These are phyloP conservation scores for Fusarium napiforme DNA, from an alignment of 2,329 filamentous ascomycete genomes.

Conservation along the genomic window DNA sequence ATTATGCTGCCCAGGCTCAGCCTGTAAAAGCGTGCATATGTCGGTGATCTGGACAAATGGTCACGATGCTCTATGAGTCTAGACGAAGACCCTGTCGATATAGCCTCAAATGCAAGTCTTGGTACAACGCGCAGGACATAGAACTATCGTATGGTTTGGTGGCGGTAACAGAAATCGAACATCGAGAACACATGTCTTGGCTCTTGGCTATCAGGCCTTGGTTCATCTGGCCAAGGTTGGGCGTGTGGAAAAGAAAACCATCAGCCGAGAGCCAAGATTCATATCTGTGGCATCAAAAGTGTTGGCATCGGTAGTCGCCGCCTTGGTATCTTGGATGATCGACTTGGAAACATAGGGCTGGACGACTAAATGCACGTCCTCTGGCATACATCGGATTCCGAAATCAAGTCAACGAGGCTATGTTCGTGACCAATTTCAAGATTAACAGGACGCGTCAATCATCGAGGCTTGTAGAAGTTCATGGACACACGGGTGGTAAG, in stretches of 20 bases:
- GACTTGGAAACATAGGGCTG: conserved; percentile 18
- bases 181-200: conserved; percentile 14
- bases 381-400: conserved; percentile 9
- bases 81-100: background rate
- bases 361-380: background rate
- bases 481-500: background rate
- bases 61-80: background rate
- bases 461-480: conserved; percentile 19
- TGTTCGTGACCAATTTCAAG: background rate
- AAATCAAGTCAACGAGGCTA: background rate
- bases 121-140: background rate
- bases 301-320: conserved; percentile 31
- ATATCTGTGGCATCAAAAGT: background rate
- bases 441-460: conserved; percentile 18
- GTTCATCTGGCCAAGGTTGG: background rate
- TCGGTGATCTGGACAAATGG: background rate
- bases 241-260: background rate
- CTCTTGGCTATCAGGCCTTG: background rate
- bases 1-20: conserved; percentile 1
- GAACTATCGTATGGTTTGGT: background rate
- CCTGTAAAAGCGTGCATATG: background rate
- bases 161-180: conserved; percentile 6
- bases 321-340: conserved; percentile 30
- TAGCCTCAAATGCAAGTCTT: background rate
- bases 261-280: conserved; percentile 28